Evolutionary conservation across 1,284 basidiomycete genomes (phyloP).

Genomic region (Cutaneotrichosporon daszewskae): DNA sequence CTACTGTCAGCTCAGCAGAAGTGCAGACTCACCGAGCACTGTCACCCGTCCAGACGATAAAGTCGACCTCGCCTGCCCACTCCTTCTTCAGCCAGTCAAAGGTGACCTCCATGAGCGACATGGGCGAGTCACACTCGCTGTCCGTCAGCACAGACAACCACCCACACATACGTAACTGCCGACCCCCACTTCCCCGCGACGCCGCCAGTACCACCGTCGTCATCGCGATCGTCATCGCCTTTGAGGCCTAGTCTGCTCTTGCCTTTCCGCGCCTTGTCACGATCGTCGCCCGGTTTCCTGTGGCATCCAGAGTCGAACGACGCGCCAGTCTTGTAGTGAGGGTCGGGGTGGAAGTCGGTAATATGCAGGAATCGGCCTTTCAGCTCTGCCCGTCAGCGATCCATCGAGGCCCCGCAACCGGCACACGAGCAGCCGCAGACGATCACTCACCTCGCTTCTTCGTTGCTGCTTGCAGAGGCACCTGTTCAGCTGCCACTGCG

Average conservation of each 20-base stretch:
- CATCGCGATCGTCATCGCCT: conserved; percentile 12
- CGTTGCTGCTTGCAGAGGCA: too few species aligned
- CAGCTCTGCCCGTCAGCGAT: conserved; percentile 28
- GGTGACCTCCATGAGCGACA: conserved; percentile 69
- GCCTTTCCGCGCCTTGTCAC: conserved; percentile 15
- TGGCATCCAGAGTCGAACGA: conserved; percentile 45
- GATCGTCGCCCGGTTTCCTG: conserved; percentile 16
- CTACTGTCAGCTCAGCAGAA: conserved; percentile 46
- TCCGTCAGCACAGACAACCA: not conserved
- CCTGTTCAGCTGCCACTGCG: too few species aligned
- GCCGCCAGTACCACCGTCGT: conserved; percentile 6
- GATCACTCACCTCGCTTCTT: conserved; percentile 11
- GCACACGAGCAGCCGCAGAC: not conserved
- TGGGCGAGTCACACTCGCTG: conserved; percentile 82
- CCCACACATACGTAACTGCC: not conserved
- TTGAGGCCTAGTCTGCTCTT: conserved; percentile 10
- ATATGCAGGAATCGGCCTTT: conserved; percentile 46
- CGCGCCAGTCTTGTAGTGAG: conserved; percentile 39
- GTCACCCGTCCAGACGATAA: conserved; percentile 90
- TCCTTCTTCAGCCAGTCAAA: conserved; percentile 73
- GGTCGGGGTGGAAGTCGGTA: conserved; percentile 49
- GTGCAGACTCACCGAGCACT: conserved; percentile 62
- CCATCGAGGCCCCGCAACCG: too few species aligned
- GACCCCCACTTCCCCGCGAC: conserved; percentile 1
- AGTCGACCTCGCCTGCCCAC: conserved; percentile 80